A percentile compares a stretch with the other conserved stretches of the same genome.
phyloP scores from a whole-genome alignment of 2,329 filamentous ascomycete genomes.

The Claviceps pusilla region DNA sequence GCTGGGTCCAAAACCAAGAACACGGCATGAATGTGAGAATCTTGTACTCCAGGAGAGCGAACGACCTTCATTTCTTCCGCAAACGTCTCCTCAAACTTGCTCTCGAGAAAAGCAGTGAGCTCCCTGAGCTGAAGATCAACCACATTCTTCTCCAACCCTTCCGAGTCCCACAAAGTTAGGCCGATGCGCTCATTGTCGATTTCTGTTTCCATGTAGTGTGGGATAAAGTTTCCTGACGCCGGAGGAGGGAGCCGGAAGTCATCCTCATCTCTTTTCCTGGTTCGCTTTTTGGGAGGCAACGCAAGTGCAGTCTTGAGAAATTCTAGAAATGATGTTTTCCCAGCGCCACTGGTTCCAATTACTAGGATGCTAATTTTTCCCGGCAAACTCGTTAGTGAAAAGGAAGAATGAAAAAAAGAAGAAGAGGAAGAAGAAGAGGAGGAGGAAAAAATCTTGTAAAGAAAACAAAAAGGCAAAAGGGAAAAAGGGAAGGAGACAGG shows the following conservation, averaged over 20 bases:
- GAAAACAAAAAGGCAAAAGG: neutral
- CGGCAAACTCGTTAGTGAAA: conserved; percentile 3
- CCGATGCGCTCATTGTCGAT: conserved; percentile 85
- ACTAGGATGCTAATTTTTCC: conserved; percentile 57
- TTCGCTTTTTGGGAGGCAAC: conserved; percentile 64
- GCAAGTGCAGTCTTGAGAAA: conserved; percentile 81
- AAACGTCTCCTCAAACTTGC: conserved; percentile 97
- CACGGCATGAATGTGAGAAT: conserved; percentile 93
- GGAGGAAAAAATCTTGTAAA: neutral
- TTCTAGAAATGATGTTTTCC: conserved; percentile 93
- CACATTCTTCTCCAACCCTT: conserved; percentile 85
- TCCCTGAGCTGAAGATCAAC: conserved; percentile 88
- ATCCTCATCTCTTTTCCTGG: conserved; percentile 41
- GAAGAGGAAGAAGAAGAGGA: neutral
- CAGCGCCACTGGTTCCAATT: conserved; percentile 71
- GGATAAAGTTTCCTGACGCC: conserved; percentile 58
- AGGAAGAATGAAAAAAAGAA: neutral
- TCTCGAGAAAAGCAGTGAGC: conserved; percentile 84
- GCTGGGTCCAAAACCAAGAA: conserved; percentile 83
- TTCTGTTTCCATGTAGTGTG: conserved; percentile 85
- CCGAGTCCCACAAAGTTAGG: conserved; percentile 90
- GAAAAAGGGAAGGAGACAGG: neutral
- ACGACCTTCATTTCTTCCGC: conserved; percentile 95
- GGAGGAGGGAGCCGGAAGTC: conserved; percentile 37
- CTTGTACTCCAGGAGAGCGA: conserved; percentile 77